Evolutionary conservation across 768 basidiomycete genomes (phyloP), one percentile per base, ranked within the genome.

Genomic region (Mycena amicta): DNA sequence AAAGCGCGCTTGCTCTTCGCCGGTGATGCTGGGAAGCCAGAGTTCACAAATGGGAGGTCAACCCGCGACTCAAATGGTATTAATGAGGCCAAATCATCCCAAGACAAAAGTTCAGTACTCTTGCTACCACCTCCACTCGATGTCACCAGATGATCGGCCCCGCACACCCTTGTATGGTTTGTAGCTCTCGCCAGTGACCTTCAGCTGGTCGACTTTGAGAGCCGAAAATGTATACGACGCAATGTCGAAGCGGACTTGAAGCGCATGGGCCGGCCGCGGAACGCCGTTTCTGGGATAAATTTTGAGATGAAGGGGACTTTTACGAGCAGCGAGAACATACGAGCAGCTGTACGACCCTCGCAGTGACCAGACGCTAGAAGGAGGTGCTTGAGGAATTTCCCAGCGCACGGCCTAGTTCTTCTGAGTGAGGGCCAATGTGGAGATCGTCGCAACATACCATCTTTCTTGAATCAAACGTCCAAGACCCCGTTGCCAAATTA

Each of bases 81-180:
- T n/a, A n/a, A n/a, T n/a, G n/a, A n/a, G n/a, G n/a, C n/a, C n/a
- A n/a, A n/a, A n/a, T n/a, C n/a, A n/a, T n/a, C n/a, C n/a, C n/a
- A n/a, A n/a, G n/a, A n/a, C n/a, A n/a, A n/a, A n/a, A n/a, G n/a
- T n/a, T 45, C 43, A 13, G 43, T 45, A 15, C 22, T 45, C 43
- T 8, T 45, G 29, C 66, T 68, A 84, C 82, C 80, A 83, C 61
- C 82, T 75, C 82, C 82, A 92, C 71, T 93, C 92, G 3, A 93
- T 77, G 53, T 83, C 80, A 1, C 88, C 90, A n/a, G 75, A 70
- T 29, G 83, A 83, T 39, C 80, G 77, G 45, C 87, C 85, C 67
- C 93, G 78, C 51, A 97, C 89, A 16, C 95, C 95, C 72, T 95
- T 96, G 75, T 90, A 97, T 12, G 91, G 90, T 72, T 95, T 96